phyloP scores from a whole-genome alignment of 495 filamentous ascomycete species.

The Endocarpon pusillum region DNA sequence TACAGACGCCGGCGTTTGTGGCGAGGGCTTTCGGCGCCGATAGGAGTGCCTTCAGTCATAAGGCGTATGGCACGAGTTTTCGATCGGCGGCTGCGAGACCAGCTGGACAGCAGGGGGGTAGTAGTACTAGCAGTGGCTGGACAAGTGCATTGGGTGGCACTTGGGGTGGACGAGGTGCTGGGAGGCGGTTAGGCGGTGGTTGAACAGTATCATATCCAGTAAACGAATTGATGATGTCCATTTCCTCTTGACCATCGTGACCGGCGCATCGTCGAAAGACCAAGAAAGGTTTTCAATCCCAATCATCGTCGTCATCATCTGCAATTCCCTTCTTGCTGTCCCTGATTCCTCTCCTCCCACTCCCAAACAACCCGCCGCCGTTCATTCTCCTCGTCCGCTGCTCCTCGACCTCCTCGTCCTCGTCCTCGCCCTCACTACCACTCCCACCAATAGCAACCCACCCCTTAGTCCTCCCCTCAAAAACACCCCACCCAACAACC shows the following conservation, averaged over 20 bases:
- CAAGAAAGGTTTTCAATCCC: slow-evolving; percentile 40
- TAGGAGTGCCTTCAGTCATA: slow-evolving; percentile 15
- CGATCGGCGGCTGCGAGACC: slow-evolving; percentile 12
- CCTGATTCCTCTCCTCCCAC: slow-evolving; percentile 28
- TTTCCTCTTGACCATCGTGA: background rate
- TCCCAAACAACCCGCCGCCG: slow-evolving; percentile 25
- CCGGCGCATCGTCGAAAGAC: too few species aligned
- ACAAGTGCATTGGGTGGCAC: slow-evolving; percentile 21
- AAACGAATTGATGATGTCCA: background rate
- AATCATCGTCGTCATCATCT: slow-evolving; percentile 44
- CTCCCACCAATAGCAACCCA: slow-evolving; percentile 20
- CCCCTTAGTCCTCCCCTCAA: slow-evolving; percentile 33
- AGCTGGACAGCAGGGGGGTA: slow-evolving; percentile 9
- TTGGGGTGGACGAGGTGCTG: slow-evolving; percentile 50
- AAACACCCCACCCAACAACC: slow-evolving; percentile 39
- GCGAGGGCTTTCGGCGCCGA: slow-evolving; percentile 33
- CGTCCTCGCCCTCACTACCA: slow-evolving; percentile 13
- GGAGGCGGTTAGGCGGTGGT: slow-evolving; percentile 45
- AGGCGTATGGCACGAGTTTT: slow-evolving; percentile 43
- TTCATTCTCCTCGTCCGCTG: slow-evolving; percentile 10
- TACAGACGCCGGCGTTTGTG: slow-evolving; percentile 52
- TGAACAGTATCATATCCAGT: slow-evolving; percentile 4
- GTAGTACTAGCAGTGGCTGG: slow-evolving; percentile 18
- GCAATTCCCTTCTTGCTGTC: slow-evolving; percentile 10
- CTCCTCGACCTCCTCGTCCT: slow-evolving; percentile 19